Conservation (phyloP, 2,329 filamentous ascomycete genomes). For the Penicillium sp. region DNA sequence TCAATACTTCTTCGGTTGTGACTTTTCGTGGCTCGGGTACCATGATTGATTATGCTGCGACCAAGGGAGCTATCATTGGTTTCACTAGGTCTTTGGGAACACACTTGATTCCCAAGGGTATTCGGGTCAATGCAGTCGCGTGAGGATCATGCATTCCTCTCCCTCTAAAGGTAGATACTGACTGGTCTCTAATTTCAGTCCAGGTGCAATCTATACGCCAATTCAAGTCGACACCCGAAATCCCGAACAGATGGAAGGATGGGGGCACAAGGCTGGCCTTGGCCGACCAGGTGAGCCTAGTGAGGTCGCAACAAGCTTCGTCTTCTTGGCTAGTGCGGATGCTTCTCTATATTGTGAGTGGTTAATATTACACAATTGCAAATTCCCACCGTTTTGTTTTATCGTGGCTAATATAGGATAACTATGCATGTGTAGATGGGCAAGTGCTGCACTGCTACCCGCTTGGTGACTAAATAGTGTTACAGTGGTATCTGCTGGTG, state of each 20-base stretch:
- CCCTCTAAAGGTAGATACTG: neutral
- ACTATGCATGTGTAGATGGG: slow-evolving; percentile 27
- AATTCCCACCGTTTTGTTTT: neutral
- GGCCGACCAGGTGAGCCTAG: slow-evolving; percentile 41
- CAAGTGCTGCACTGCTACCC: slow-evolving; percentile 39
- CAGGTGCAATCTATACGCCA: slow-evolving; percentile 37
- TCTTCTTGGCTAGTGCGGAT: slow-evolving; percentile 40
- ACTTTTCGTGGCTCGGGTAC: slow-evolving; percentile 53
- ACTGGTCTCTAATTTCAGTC: slow-evolving; percentile 17
- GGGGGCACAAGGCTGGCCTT: slow-evolving; percentile 30
- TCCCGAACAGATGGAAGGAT: slow-evolving; percentile 37
- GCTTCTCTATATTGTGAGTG: slow-evolving; percentile 38
- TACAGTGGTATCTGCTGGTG: neutral
- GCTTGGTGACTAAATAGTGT: slow-evolving; percentile 31
- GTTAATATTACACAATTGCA: neutral
- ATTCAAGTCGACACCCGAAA: slow-evolving; percentile 39
- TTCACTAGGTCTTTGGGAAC: slow-evolving; percentile 57
- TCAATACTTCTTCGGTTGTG: slow-evolving; percentile 58
- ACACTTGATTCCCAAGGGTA: slow-evolving; percentile 56
- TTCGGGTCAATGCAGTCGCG: slow-evolving; percentile 54
- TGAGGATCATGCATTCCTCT: slow-evolving; percentile 20
- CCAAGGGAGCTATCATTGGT: slow-evolving; percentile 59
- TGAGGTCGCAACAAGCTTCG: slow-evolving; percentile 42
- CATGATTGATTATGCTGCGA: slow-evolving; percentile 58
- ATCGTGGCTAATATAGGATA: neutral